Evolutionary conservation across 257 asterid genomes (phyloP).

Genomic region (Solanum medicagineum): DNA sequence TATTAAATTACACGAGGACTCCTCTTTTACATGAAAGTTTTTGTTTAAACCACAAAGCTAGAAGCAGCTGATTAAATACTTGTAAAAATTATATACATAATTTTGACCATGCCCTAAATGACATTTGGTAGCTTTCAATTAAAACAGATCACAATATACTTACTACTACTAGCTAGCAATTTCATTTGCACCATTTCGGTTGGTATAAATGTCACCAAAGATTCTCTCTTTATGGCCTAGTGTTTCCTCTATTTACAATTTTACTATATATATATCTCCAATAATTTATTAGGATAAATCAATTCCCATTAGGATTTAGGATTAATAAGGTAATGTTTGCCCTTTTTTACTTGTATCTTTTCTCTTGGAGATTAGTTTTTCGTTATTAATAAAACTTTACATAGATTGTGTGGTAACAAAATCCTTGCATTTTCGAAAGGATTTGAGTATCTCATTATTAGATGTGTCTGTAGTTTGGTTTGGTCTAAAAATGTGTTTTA

Average conservation of each 20-base stretch:
- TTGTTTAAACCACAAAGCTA: no score
- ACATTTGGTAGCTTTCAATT: background rate
- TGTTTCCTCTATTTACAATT: background rate
- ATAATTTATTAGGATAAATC: background rate
- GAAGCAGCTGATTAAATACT: no score
- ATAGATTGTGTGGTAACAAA: background rate
- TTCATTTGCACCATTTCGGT: background rate
- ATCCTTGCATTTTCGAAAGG: background rate
- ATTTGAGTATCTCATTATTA: background rate
- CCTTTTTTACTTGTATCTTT: background rate
- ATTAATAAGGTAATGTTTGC: background rate
- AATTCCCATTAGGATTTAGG: background rate
- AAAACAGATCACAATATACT: background rate
- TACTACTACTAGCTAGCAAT: background rate
- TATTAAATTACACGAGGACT: no score
- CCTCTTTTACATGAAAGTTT: no score
- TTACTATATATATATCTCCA: background rate
- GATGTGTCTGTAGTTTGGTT: background rate
- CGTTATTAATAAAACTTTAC: background rate
- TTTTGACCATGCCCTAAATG: background rate
- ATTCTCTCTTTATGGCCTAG: background rate
- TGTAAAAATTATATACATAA: no score
- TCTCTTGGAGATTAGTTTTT: background rate
- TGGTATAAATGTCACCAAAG: background rate
- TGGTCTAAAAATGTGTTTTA: background rate